Percentiles rank a stretch among this genome's conserved stretches.
phyloP scores from a whole-genome alignment of 768 basidiomycete species.

The Boletus rufocinnamomeus region DNA sequence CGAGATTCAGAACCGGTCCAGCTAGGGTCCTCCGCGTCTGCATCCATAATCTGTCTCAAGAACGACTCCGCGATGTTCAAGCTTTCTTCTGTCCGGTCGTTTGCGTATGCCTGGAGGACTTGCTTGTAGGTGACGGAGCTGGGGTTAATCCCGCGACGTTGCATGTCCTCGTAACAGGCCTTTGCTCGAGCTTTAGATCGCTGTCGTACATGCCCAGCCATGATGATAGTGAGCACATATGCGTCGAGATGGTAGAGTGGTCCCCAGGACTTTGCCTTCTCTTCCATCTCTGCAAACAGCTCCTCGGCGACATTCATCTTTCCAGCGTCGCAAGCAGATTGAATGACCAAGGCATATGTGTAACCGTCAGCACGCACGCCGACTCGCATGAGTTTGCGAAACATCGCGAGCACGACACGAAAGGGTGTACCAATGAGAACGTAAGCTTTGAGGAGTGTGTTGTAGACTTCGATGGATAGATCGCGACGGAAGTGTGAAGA shows the following conservation, averaged over 20 bases:
- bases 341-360: slow-evolving; percentile 75
- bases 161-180: slow-evolving; percentile 73
- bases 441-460: slow-evolving; percentile 82
- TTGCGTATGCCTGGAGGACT: slow-evolving; percentile 64
- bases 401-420: slow-evolving; percentile 57
- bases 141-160: slow-evolving; percentile 60
- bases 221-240: slow-evolving; percentile 72
- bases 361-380: slow-evolving; percentile 58
- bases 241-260: slow-evolving; percentile 48
- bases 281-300: slow-evolving; percentile 70
- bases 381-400: slow-evolving; percentile 52
- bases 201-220: slow-evolving; percentile 66
- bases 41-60: slow-evolving; percentile 49
- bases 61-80: slow-evolving; percentile 67
- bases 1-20: slow-evolving; percentile 47
- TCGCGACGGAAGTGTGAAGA: slow-evolving; percentile 38
- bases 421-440: slow-evolving; percentile 81
- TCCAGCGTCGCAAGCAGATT: slow-evolving; percentile 77
- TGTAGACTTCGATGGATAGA: slow-evolving; percentile 64
- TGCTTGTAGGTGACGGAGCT: slow-evolving; percentile 66
- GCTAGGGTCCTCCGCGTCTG: slow-evolving; percentile 34
- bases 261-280: slow-evolving; percentile 36
- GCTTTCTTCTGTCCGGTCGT: slow-evolving; percentile 49
- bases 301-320: slow-evolving; percentile 62
- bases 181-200: slow-evolving; percentile 58